phyloP scores from a whole-genome alignment of 2,329 filamentous ascomycete species.

The Paraphoma sp. region DNA sequence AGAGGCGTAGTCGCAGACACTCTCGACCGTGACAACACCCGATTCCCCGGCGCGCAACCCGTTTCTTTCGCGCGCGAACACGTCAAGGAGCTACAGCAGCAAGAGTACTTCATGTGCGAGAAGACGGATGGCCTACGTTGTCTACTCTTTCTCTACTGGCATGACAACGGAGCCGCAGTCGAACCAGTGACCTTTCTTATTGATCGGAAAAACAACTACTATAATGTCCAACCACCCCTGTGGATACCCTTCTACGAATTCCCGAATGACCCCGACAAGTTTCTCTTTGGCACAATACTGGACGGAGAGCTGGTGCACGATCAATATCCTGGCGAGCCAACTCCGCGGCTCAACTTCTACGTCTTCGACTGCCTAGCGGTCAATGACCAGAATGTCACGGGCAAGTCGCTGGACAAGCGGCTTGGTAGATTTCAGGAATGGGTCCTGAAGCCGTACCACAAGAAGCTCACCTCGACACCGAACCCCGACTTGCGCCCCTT shows the following conservation, averaged over 20 bases:
- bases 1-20: conserved; percentile 76
- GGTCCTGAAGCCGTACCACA: conserved; percentile 74
- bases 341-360: conserved; percentile 76
- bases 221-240: conserved; percentile 75
- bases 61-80: conserved; percentile 88
- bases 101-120: conserved; percentile 97
- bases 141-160: conserved; percentile 86
- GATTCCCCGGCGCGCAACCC: conserved; percentile 90
- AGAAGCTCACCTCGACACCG: conserved; percentile 59
- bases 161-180: conserved; percentile 47
- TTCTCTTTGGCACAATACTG: conserved; percentile 81
- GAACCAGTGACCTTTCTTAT: conserved; percentile 80
- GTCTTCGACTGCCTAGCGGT: conserved; percentile 93
- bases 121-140: conserved; percentile 97
- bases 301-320: conserved; percentile 96
- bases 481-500: conserved; percentile 66
- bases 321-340: conserved; percentile 67
- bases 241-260: conserved; percentile 80
- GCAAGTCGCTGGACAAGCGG: conserved; percentile 84
- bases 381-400: conserved; percentile 77
- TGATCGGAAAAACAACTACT: conserved; percentile 98
- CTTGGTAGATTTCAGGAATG: conserved; percentile 83
- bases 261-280: conserved; percentile 61
- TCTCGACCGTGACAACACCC: conserved; percentile 70
- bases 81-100: conserved; percentile 77